phyloP scores from a whole-genome alignment of 192 early-diverging fungal species.

The Coemansia sp. region DNA sequence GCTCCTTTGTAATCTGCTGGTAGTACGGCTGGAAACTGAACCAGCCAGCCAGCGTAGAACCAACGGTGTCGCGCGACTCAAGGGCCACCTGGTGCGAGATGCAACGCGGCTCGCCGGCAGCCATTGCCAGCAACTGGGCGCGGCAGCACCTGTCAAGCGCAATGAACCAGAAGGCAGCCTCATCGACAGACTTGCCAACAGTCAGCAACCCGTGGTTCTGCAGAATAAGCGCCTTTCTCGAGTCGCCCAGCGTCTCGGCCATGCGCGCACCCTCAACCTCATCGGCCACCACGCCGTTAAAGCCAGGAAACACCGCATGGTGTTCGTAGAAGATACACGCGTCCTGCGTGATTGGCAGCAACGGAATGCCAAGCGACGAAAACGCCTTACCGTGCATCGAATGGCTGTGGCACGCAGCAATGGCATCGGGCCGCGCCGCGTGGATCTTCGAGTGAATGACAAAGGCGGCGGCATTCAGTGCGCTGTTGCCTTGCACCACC shows the following conservation, averaged over 20 bases:
- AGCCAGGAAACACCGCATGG: conserved; percentile 58
- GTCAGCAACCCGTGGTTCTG: conserved; percentile 66
- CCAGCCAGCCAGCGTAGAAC: conserved; percentile 41
- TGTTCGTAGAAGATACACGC: conserved; percentile 61
- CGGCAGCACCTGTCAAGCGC: conserved; percentile 60
- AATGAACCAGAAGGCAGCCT: conserved; percentile 61
- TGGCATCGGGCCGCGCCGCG: conserved; percentile 49
- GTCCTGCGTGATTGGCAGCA: conserved; percentile 63
- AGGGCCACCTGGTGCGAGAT: conserved; percentile 37
- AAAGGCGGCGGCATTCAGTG: conserved; percentile 63
- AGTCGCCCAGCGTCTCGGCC: conserved; percentile 47
- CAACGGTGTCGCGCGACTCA: conserved; percentile 37
- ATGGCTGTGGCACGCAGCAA: conserved; percentile 62
- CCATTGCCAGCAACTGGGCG: conserved; percentile 58
- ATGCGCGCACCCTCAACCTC: conserved; percentile 59
- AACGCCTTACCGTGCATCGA: conserved; percentile 64
- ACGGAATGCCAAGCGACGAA: conserved; percentile 43
- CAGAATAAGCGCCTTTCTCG: conserved; percentile 58
- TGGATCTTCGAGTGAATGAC: conserved; percentile 64
- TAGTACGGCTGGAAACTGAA: conserved; percentile 55
- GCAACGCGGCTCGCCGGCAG: conserved; percentile 35
- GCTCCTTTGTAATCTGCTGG: conserved; percentile 40
- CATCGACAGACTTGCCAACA: conserved; percentile 56
- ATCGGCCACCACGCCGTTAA: conserved; percentile 60
- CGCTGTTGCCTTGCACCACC: conserved; percentile 51